Evolutionary conservation across 2,329 filamentous ascomycete genomes (phyloP), one percentile per base, ranked within the genome.

Genomic region (Dothideomycetes sp.): DNA sequence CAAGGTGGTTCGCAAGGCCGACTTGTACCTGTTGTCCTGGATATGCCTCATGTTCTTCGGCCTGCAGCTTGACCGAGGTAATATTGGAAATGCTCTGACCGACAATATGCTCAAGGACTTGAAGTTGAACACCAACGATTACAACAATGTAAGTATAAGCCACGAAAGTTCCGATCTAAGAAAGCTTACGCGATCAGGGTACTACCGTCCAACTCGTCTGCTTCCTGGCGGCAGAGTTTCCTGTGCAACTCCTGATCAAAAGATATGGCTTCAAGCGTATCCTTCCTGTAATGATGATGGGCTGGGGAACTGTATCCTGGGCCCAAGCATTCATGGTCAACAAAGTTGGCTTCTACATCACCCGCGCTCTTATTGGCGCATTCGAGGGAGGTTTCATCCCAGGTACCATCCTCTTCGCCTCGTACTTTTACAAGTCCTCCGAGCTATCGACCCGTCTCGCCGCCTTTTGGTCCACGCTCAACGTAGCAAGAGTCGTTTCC

Each of bases 161-260:
- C 10, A 2, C 14, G 18, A 19, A 36, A 37, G n/a, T 31, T 2
- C 15, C 5, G 3, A 8, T 10, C 73, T 12, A 12, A 27, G 7
- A 27, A 16, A 12, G 10, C 19, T 7, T 32, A 49, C 53, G 7
- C 1, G 49, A 14, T 10, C 16, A 41, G 37, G 27, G 43, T 31
- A 32, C 44, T 36, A 27, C 27, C 36, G 15, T 45, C 9, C 39
- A 41, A 14, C 39, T 41, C n/a, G 4, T 41, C n/a, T 41, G 39
- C 24, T 41, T 41, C 16, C 39, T 41, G 10, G 15, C 16, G 3
- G 39, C 43, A 18, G 45, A 47, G 16, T 46, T 47, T 16, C 45
- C 45, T 3, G 41, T 46, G 2, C 45, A 47, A 36, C 32, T 47
- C 15, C 19, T 45, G 18, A 42, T 44, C 24, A 40, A 46, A n/a